A percentile compares a stretch with the other conserved stretches of the same genome.
These are phyloP conservation scores for Trametes sp. DNA, from an alignment of 1,284 basidiomycete species.

Conservation along the genomic window DNA sequence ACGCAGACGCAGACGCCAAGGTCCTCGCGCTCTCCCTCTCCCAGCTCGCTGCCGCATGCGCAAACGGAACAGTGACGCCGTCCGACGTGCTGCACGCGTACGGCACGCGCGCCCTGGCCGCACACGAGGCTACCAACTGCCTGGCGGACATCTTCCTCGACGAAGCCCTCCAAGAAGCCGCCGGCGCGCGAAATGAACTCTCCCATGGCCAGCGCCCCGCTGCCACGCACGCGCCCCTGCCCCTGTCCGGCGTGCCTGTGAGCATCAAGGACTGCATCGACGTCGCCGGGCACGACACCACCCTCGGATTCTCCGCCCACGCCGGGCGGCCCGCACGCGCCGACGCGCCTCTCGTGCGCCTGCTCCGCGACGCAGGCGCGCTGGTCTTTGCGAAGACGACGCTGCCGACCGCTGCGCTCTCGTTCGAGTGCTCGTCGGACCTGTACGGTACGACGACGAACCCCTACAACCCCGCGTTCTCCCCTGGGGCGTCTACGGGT, in stretches of 20 bases:
- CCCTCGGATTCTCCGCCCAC: conserved; percentile 75
- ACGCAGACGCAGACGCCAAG: conserved; percentile 43
- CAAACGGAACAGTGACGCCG: conserved; percentile 50
- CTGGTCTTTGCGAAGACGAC: conserved; percentile 84
- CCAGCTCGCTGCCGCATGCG: conserved; percentile 57
- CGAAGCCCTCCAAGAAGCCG: conserved; percentile 49
- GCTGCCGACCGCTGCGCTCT: conserved; percentile 75
- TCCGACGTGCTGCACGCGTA: conserved; percentile 60
- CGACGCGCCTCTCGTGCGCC: conserved; percentile 70
- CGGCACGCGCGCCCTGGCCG: conserved; percentile 61
- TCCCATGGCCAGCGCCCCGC: too few relatives aligned
- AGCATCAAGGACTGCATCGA: conserved; percentile 74
- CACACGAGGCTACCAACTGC: conserved; percentile 70
- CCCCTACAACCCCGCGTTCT: conserved; percentile 69
- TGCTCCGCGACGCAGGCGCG: conserved; percentile 79
- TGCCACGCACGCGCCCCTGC: conserved; percentile 41
- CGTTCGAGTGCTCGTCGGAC: conserved; percentile 80
- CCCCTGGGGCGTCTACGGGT: conserved; percentile 77
- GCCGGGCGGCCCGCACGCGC: conserved; percentile 58
- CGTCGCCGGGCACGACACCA: conserved; percentile 75
- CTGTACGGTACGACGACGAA: conserved; percentile 78
- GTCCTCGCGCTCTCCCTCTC: conserved; percentile 61
- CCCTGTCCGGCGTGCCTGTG: conserved; percentile 69
- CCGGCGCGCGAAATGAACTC: not conserved
- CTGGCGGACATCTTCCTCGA: conserved; percentile 69